Evolutionary conservation across 2,329 filamentous ascomycete genomes (phyloP), one percentile per base, ranked within the genome.

Genomic region (Beauveria pseudobassiana): DNA sequence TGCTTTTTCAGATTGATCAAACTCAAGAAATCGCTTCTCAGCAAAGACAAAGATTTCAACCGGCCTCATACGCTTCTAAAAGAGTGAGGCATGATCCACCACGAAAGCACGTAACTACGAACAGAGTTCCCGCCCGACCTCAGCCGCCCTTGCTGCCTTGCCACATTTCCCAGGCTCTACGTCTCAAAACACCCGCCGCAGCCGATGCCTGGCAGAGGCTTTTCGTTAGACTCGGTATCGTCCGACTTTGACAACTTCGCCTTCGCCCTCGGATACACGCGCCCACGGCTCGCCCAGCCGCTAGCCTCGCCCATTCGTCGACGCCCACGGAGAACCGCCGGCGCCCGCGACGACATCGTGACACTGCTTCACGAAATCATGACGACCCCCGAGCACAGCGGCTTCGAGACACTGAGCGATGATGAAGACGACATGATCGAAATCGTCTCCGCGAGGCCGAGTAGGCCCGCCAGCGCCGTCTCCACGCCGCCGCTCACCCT

Each of bases 351-450:
- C 54, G 28, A 57, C 12, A 12, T 48, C 14, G 42, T 7, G 26
- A 10, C 42, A 14, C 42, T 57, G 30, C 30, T 58, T 5, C 45
- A 28, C 20, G 45, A 42, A 18, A 42, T 42, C 45, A 58, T 58
- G 55, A 24, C 55, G 18, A 24, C 45, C 1, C 45, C 55, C 18
- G 55, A 58, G 30, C 26, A 38, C 20, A 58, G 55, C 22, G 22
- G 20, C 45, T 49, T 58, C 16, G 42, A n/a, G 30, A 16, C 30
- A 2, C 42, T 57, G 12, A 52, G 57, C 48, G 57, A 59, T n/a
- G 65, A 66, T 57, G 70, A 71, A 34, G 74, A 75, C 63, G 73
- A 75, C 45, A 64, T 75, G 24, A 63, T 75, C n/a, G 73, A 72
- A 61, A 69, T 75, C 52, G 67, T 72, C 46, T 40, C 52, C 5